A percentile compares a stretch with the other conserved stretches of the same genome.
Evolutionary conservation across 225 moss, liverwort and hornwort species (phyloP).

Genomic region (Antitrichia curtipendula): DNA sequence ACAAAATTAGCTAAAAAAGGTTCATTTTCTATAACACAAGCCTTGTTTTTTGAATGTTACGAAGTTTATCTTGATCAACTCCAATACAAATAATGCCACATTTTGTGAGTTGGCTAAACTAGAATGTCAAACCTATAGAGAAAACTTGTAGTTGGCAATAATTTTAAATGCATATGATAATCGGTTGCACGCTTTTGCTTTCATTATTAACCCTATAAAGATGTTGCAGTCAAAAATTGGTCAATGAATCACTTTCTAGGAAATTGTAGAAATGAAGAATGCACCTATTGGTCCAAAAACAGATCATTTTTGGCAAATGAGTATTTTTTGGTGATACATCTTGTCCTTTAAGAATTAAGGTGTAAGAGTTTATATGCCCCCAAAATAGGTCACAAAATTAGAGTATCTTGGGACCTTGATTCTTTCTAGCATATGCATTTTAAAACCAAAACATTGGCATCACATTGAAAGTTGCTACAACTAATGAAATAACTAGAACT

Average conservation of each 20-base stretch:
- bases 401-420: neutral
- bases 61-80: neutral
- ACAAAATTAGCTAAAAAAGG: fast-evolving
- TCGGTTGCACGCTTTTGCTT: neutral
- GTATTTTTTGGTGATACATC: neutral
- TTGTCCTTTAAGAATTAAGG: neutral
- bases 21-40: too few species aligned
- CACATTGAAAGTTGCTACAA: neutral
- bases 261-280: neutral
- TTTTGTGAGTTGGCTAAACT: too few species aligned
- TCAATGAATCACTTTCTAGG: too few species aligned
- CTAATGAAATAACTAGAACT: too few species aligned
- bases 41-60: too few species aligned
- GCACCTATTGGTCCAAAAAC: neutral
- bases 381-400: neutral
- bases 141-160: too few species aligned
- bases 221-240: neutral
- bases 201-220: neutral
- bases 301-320: neutral
- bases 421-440: neutral
- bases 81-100: neutral
- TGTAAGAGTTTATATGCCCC: neutral
- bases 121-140: too few species aligned
- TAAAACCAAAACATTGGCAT: neutral
- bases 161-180: neutral